These are phyloP conservation scores for Spiraea crenata DNA, from an alignment of 331 rosid genomes.

Conservation along the genomic window DNA sequence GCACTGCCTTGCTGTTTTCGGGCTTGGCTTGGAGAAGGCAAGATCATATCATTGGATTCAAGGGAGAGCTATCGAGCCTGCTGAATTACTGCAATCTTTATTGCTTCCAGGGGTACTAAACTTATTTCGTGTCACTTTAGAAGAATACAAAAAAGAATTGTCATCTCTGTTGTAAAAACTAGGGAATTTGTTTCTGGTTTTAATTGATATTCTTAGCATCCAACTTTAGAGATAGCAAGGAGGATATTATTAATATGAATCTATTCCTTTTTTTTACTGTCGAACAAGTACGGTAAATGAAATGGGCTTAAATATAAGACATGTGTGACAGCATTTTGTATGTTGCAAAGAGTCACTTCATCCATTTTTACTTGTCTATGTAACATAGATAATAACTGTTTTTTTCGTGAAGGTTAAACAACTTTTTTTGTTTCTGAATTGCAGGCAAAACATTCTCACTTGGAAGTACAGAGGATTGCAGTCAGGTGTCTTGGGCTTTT, in stretches of 20 bases:
- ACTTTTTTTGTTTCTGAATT: constrained; percentile 32
- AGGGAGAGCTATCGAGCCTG: constrained; percentile 63
- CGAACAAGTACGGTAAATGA: neutral
- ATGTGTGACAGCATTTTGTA: neutral
- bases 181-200: neutral
- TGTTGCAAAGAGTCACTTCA: neutral
- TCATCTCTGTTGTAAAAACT: neutral
- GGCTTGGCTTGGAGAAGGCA: constrained; percentile 74
- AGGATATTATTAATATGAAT: neutral
- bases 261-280: neutral
- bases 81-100: constrained; percentile 66
- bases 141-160: neutral
- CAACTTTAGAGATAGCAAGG: neutral
- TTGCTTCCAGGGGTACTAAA: constrained; percentile 83
- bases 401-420: neutral
- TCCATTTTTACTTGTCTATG: neutral
- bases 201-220: neutral
- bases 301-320: neutral
- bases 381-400: neutral
- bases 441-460: constrained; percentile 85
- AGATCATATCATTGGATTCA: constrained; percentile 53
- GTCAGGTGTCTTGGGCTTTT: constrained; percentile 87
- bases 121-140: constrained; percentile 1
- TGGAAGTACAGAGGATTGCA: constrained; percentile 87
- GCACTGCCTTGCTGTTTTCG: constrained; percentile 74